These are phyloP conservation scores for Hyphopichia wangnamkhiaoensis DNA, from an alignment of 1,139 yeast species.

Conservation along the genomic window DNA sequence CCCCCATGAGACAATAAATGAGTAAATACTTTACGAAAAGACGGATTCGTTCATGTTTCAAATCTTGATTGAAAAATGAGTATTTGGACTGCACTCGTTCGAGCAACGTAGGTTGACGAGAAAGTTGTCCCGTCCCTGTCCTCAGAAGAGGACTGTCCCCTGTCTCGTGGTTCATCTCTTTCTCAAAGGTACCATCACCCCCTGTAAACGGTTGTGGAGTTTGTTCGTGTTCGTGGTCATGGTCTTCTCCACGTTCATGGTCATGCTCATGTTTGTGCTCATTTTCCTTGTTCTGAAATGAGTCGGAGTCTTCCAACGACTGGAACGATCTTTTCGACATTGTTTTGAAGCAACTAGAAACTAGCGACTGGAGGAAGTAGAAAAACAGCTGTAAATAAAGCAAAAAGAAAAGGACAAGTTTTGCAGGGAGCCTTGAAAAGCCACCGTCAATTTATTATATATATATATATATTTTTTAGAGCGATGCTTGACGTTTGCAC, in stretches of 20 bases:
- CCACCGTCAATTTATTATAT: no score
- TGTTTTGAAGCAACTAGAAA: no score
- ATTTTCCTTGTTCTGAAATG: no score
- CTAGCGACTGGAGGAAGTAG: no score
- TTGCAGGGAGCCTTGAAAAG: no score
- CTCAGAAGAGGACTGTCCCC: not conserved
- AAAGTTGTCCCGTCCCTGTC: conserved; percentile 1
- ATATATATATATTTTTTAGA: no score
- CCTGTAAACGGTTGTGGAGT: not conserved
- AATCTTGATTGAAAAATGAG: conserved; percentile 29
- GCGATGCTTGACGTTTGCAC: no score
- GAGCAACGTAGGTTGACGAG: conserved; percentile 16
- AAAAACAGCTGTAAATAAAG: not conserved
- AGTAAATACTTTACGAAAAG: conserved; percentile 17
- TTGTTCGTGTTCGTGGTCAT: not conserved
- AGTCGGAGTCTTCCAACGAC: not conserved
- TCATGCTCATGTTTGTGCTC: not conserved
- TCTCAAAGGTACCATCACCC: no score
- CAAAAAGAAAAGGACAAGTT: not conserved
- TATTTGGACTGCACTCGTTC: conserved; percentile 17
- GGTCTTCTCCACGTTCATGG: not conserved
- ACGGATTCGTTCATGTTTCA: conserved; percentile 19
- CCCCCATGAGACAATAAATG: conserved; percentile 28
- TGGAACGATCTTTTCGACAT: no score
- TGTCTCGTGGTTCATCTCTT: not conserved